Conservation (phyloP, 139 green algal genomes). For the Edaphochlamys debaryana region DNA sequence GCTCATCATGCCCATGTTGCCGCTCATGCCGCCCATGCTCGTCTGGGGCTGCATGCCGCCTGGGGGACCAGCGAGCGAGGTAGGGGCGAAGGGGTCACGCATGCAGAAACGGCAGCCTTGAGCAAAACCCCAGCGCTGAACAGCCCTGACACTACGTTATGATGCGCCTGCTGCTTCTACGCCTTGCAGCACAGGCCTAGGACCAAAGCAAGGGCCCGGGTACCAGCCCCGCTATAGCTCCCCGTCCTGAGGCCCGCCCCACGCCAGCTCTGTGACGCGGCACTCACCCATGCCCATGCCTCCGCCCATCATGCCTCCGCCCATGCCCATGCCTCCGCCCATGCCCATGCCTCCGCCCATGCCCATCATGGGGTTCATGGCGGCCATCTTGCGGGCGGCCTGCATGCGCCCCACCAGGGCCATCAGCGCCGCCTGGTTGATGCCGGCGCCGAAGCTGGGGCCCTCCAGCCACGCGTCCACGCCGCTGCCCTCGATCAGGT, state of each 20-base stretch:
- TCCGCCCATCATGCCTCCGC: background rate
- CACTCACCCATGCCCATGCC: background rate
- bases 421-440: slow-evolving; percentile 32
- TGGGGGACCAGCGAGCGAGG: no score
- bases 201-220: background rate
- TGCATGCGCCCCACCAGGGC: slow-evolving; percentile 48
- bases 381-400: background rate
- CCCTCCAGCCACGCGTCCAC: slow-evolving; percentile 60
- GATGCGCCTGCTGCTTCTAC: no score
- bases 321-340: background rate
- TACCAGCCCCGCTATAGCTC: slow-evolving; percentile 2
- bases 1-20: background rate
- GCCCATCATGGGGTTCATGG: slow-evolving; percentile 10
- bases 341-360: slow-evolving; percentile 31
- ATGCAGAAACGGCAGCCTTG: no score
- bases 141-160: no score
- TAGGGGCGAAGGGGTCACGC: no score
- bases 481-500: slow-evolving; percentile 50
- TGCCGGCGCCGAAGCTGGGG: slow-evolving; percentile 40
- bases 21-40: background rate
- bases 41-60: no score
- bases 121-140: no score
- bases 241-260: no score
- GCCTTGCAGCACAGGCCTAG: no score
- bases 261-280: no score